Evolutionary conservation across 2,329 filamentous ascomycete genomes (phyloP), one percentile per base, ranked within the genome.

Genomic region (Hymenoscyphus fraxineus): DNA sequence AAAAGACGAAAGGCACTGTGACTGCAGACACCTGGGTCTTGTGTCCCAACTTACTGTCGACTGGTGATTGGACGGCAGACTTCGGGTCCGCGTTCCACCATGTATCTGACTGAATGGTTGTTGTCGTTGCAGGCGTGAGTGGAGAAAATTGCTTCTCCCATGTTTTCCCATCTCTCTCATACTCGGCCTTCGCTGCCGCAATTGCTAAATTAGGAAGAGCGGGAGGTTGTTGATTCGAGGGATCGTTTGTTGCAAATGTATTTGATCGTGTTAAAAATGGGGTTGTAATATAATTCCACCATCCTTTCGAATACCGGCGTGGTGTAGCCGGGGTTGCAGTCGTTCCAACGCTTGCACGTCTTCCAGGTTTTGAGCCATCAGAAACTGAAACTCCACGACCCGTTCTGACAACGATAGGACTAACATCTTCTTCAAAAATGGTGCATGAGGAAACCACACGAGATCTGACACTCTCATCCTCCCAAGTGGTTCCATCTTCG

Each of bases 221-320:
- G 3, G 73, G 72, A 12, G 67, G 59, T 27, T 67, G 60, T 41
- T 69, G 63, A 66, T 61, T 66, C 58, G 59, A 65, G 19, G 57
- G 13, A 15, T 68, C 63, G 57, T 58, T 57, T 32, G 65, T 71
- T 6, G 72, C 70, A 27, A 77, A 70, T 0, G 73, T 76, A 55
- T 75, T 76, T 15, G 74, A 74, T 57, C 72, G 68, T 27, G 74
- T 73, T n/a, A 76, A 61, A 71, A 92, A 92, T 0, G 90, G 90
- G 0, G 89, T 90, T 7, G 84, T 88, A 63, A 93, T 85, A 68
- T 90, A 82, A 71, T 91, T 90, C 90, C 90, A 93, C 89, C 90
- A 93, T 22, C 90, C 90, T 65, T 82, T 81, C 32, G 88, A 88
- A 63, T 81, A 82, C 12, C 84, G 82, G 54, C 80, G 64, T 51